Conservation (phyloP, 192 early-diverging fungal genomes). For the Coemansia sp. region DNA sequence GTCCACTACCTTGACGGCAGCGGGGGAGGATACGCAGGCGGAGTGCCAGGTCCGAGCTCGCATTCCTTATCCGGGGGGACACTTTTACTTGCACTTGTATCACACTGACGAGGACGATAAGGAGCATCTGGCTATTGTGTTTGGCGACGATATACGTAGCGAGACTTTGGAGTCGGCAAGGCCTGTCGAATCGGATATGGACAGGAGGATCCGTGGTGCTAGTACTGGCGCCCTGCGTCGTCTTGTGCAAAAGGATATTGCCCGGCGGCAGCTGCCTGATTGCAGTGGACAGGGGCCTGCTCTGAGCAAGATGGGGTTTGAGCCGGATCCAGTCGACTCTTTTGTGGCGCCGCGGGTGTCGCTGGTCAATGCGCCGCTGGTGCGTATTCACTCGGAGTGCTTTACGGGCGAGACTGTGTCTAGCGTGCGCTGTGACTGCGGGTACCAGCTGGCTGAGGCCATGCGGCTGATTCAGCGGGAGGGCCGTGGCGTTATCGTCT, state of each 20-base stretch:
- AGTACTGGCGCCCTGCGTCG: constrained; percentile 60
- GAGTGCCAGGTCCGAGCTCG: constrained; percentile 68
- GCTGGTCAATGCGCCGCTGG: constrained; percentile 65
- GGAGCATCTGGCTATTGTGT: constrained; percentile 95
- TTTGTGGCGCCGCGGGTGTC: constrained; percentile 43
- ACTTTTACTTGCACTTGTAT: constrained; percentile 85
- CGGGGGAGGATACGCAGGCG: constrained; percentile 6
- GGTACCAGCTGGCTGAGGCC: constrained; percentile 89
- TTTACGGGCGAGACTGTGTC: constrained; percentile 96
- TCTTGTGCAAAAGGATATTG: constrained; percentile 46
- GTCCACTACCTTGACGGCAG: neutral
- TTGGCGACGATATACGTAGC: constrained; percentile 80
- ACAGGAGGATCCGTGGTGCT: constrained; percentile 82
- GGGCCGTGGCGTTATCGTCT: constrained; percentile 91
- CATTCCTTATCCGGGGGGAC: constrained; percentile 77
- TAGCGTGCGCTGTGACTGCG: constrained; percentile 93
- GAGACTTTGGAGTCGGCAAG: constrained; percentile 66
- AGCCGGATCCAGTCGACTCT: constrained; percentile 33
- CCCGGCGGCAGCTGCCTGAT: constrained; percentile 1
- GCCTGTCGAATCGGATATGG: constrained; percentile 74
- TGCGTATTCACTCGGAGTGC: constrained; percentile 95
- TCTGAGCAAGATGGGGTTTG: constrained; percentile 13
- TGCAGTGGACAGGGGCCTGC: neutral
- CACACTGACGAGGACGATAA: constrained; percentile 83
- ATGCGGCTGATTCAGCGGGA: constrained; percentile 86